Evolutionary conservation across 140 eudicot genomes (phyloP), one percentile per base, ranked within the genome.

Genomic region (Anethum foeniculum): DNA sequence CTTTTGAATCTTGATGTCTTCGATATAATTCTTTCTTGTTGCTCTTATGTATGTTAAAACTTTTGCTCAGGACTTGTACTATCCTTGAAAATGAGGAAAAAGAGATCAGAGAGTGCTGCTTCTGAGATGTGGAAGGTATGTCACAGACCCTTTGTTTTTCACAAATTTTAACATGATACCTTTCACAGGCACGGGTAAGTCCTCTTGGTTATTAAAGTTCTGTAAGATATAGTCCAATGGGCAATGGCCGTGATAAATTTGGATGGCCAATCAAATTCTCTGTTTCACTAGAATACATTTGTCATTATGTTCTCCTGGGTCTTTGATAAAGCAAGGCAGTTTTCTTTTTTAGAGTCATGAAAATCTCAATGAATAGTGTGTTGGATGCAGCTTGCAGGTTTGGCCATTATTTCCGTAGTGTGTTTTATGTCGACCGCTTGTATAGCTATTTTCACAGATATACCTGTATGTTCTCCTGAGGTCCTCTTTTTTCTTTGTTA

Each of bases 91-190:
- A 95, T 92, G 99, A 90, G 88, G 43, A 92, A 87, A 87, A 91
- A 92, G 80, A 88, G 97, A 86, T 88, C 97, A 30, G 97, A 95
- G 81, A 89, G 93, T 85, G 91, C 95, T 77, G 89, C 96, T 81
- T 90, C 93, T 14, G 99, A 95, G 85, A 92, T 84, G 91, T 80
- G 92, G 97, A 95, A 95, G 99, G 99, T 94, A 89, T 75, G 79
- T 62, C 18, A 10, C 2, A 11, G 2, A 23, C 6, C 69, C 69
- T 34, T 62, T 25, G 23, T 15, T 47, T 46, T 52, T 28, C 21
- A 44, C 38, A 48, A 62, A 44, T 44, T 5, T 44, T 13, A 6
- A 11, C 25, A 2, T 12, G 47, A 19, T 41, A 46, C 76, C 69
- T 43, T 43, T 71, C 73, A 36, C 27, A 69, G 6, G 25, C 25